These are phyloP conservation scores for Primulina tabacum DNA, from an alignment of 257 asterid species.

Conservation along the genomic window DNA sequence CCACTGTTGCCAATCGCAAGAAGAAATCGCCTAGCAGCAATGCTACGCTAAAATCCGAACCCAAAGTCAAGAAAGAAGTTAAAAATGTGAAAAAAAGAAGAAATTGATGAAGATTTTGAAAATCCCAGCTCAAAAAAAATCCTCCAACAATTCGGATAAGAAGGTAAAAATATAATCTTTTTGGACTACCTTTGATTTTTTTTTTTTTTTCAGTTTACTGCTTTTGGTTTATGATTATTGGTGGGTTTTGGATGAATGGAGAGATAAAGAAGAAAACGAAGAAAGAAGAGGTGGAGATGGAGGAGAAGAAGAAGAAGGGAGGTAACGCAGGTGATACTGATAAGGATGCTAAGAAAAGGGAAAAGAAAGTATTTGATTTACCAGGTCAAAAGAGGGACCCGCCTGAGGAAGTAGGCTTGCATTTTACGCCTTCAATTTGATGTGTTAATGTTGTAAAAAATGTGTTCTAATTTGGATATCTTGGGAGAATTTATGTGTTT, in stretches of 20 bases:
- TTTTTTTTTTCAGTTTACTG: background rate
- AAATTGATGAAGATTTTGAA: constrained; percentile 44
- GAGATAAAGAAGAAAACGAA: constrained; percentile 36
- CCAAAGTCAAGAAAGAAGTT: constrained; percentile 33
- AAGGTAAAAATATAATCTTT: constrained; percentile 23
- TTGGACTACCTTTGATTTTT: background rate
- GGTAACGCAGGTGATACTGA: constrained; percentile 32
- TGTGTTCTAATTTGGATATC: background rate
- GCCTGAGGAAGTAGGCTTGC: constrained; percentile 62
- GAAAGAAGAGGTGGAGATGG: constrained; percentile 32
- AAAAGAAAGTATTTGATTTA: constrained; percentile 61
- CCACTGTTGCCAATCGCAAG: constrained; percentile 24
- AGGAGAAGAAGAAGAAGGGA: constrained; percentile 27
- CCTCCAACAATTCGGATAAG: constrained; percentile 26
- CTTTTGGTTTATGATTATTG: background rate
- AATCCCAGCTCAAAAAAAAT: constrained; percentile 30
- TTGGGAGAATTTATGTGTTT: background rate
- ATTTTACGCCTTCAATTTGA: background rate
- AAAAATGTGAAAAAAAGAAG: constrained; percentile 50
- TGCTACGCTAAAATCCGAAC: constrained; percentile 35
- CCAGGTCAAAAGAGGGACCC: constrained; percentile 90
- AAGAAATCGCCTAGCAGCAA: constrained; percentile 35
- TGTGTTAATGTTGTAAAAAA: background rate
- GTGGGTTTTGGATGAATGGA: constrained; percentile 25
- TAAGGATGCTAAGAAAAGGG: constrained; percentile 48